Conservation (phyloP, 768 basidiomycete genomes). For the Leccinum fibrillosum region DNA sequence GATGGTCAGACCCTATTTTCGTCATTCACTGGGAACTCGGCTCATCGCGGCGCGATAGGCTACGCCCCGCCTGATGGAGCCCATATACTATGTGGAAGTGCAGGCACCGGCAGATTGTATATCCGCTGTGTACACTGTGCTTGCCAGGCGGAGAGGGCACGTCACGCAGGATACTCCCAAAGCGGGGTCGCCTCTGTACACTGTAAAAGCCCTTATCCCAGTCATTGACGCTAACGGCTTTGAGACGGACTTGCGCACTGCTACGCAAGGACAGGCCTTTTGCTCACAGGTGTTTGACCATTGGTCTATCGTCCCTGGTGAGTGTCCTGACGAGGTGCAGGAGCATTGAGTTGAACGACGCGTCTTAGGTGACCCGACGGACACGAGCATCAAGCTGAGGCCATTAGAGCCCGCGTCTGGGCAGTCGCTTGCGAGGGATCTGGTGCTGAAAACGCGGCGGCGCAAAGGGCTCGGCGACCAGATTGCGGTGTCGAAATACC, state of each 20-base stretch:
- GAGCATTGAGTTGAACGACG: background rate
- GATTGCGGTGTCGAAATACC: conserved; percentile 94
- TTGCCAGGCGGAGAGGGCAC: conserved; percentile 98
- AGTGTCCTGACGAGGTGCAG: conserved; percentile 23
- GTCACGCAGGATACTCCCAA: conserved; percentile 98
- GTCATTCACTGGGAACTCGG: conserved; percentile 4
- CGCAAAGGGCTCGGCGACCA: conserved; percentile 96
- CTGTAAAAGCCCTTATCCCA: conserved; percentile 96
- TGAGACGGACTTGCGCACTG: conserved; percentile 95
- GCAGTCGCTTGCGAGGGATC: conserved; percentile 89
- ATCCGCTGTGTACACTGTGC: conserved; percentile 96
- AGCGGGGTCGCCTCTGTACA: conserved; percentile 96
- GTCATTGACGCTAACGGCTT: conserved; percentile 99
- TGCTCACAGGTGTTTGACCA: conserved; percentile 97
- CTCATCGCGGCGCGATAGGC: conserved; percentile 50
- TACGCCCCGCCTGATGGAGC: conserved; percentile 93
- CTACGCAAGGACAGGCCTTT: conserved; percentile 99
- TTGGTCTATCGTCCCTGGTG: conserved; percentile 97
- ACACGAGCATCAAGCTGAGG: conserved; percentile 93
- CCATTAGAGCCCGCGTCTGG: conserved; percentile 97
- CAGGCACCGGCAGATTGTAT: conserved; percentile 99
- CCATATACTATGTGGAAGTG: conserved; percentile 99
- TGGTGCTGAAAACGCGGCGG: conserved; percentile 94
- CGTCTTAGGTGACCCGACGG: conserved; percentile 86
- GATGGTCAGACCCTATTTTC: conserved; percentile 61